Evolutionary conservation across 2,329 filamentous ascomycete genomes (phyloP).

Genomic region (Pezicula rhizophila): DNA sequence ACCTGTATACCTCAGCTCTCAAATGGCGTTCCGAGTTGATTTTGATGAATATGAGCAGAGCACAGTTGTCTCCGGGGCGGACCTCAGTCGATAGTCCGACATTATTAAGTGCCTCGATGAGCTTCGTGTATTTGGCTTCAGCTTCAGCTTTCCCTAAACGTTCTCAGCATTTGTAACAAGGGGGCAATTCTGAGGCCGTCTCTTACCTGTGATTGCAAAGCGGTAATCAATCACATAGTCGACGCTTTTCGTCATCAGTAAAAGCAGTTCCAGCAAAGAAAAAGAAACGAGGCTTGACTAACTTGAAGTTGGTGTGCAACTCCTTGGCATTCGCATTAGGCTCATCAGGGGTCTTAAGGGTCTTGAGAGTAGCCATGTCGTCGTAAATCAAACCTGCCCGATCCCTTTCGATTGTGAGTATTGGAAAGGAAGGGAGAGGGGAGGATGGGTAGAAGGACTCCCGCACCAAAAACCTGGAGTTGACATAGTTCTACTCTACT

Average conservation of each 20-base stretch:
- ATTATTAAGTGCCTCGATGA: constrained; percentile 67
- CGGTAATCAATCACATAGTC: constrained; percentile 85
- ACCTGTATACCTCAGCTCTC: constrained; percentile 75
- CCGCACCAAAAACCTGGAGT: no score
- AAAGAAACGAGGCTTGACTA: constrained; percentile 8
- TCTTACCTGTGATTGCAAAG: constrained; percentile 59
- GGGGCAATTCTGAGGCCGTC: not conserved
- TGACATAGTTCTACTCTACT: no score
- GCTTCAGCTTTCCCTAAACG: constrained; percentile 60
- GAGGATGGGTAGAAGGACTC: not conserved
- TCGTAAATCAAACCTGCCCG: constrained; percentile 4
- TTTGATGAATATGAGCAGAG: constrained; percentile 77
- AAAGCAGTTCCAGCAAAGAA: not conserved
- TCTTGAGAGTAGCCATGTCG: constrained; percentile 22
- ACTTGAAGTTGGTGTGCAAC: constrained; percentile 36
- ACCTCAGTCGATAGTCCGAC: constrained; percentile 88
- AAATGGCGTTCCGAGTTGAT: constrained; percentile 71
- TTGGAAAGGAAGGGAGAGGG: not conserved
- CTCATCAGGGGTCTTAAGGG: constrained; percentile 19
- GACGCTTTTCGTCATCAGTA: constrained; percentile 44
- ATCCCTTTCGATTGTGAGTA: not conserved
- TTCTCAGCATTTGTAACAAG: constrained; percentile 11
- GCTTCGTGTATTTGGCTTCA: constrained; percentile 67
- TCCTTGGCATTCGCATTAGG: constrained; percentile 10
- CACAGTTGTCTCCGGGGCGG: constrained; percentile 67